These are phyloP conservation scores for Macrotyloma uniflorum DNA, from an alignment of 306 rosid species.

Conservation along the genomic window DNA sequence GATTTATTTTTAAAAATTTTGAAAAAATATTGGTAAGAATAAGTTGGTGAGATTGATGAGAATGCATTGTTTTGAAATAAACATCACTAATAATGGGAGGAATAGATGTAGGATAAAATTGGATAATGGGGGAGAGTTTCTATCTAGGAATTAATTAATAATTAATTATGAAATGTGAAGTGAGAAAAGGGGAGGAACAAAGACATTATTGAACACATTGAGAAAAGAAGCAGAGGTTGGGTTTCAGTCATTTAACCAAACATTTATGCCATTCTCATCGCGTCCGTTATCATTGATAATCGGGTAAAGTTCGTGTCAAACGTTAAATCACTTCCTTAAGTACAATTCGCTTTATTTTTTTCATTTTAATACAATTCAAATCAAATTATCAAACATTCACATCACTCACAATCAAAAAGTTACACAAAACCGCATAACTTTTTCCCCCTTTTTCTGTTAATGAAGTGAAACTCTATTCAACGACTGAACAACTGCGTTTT, in stretches of 20 bases:
- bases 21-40: too few relatives aligned
- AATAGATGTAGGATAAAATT: not conserved
- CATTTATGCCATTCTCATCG: constrained; percentile 17
- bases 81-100: too few relatives aligned
- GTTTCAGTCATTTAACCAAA: constrained; percentile 29
- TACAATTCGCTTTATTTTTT: not conserved
- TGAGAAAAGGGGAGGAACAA: not conserved
- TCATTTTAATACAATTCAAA: not conserved
- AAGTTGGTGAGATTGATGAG: too few relatives aligned
- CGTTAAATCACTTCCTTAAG: not conserved
- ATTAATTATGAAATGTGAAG: not conserved
- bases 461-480: not conserved
- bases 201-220: too few relatives aligned
- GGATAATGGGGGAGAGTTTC: not conserved
- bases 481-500: not conserved
- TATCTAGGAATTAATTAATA: not conserved
- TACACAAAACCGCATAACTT: not conserved
- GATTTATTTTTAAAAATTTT: too few relatives aligned
- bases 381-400: not conserved
- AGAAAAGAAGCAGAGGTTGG: not conserved
- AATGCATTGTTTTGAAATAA: too few relatives aligned
- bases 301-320: constrained; percentile 21
- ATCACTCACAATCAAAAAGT: not conserved
- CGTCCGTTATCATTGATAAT: constrained; percentile 23
- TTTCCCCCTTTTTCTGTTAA: not conserved